These are phyloP conservation scores for Vitellaria paradoxa DNA, from an alignment of 179 eudicot genomes.

Conservation along the genomic window DNA sequence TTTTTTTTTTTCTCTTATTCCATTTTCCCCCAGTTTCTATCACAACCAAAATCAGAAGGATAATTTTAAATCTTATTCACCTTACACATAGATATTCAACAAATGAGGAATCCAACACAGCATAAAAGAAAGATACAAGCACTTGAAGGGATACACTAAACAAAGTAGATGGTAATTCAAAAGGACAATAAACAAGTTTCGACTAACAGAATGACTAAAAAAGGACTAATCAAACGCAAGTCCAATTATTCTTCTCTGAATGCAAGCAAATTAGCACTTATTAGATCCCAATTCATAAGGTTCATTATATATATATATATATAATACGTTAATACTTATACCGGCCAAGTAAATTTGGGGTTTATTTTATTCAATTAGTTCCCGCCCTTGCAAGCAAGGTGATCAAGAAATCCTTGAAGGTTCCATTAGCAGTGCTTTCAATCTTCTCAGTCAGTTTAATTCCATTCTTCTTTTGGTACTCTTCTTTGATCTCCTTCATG, in stretches of 20 bases:
- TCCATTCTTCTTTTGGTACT: slow-evolving; percentile 38
- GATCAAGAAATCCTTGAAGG: slow-evolving; percentile 72
- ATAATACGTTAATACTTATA: background rate
- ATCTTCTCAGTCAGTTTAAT: slow-evolving; percentile 37
- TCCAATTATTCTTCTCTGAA: no score
- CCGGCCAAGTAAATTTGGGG: background rate
- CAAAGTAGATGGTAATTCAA: background rate
- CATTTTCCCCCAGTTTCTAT: no score
- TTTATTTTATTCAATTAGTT: background rate
- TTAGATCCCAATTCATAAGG: background rate
- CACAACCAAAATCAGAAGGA: no score
- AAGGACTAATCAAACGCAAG: no score
- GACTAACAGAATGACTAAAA: no score
- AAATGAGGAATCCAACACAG: no score
- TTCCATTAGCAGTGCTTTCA: slow-evolving; percentile 54
- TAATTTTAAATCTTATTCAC: background rate
- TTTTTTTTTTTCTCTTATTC: no score
- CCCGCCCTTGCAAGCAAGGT: slow-evolving; percentile 40
- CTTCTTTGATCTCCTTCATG: slow-evolving; percentile 52
- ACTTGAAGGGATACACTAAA: background rate
- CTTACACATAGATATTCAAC: no score
- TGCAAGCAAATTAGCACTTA: no score
- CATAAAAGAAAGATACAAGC: background rate
- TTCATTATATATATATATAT: background rate
- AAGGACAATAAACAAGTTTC: no score